Evolutionary conservation across 208 protist species (phyloP).

Genomic region (Jaenimonas drosophilae): DNA sequence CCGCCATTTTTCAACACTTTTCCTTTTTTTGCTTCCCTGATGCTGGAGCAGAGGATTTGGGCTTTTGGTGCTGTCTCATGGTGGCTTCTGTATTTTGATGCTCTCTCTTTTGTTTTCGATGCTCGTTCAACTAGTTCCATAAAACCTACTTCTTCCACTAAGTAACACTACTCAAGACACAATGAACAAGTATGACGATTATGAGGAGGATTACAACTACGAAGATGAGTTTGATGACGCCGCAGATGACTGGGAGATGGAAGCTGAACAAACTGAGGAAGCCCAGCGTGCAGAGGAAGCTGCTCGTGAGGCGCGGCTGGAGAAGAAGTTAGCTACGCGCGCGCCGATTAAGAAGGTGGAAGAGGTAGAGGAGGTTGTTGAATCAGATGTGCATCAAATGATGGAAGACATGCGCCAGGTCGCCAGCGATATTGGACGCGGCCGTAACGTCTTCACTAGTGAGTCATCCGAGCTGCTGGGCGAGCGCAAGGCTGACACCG

Average conservation of each 20-base stretch:
- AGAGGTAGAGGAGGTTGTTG: conserved; percentile 20
- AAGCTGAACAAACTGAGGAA: conserved; percentile 54
- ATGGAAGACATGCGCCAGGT: conserved; percentile 45
- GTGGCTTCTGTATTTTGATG: no score
- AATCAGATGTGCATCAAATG: conserved; percentile 34
- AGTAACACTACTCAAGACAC: conserved; percentile 24
- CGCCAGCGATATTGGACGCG: conserved; percentile 24
- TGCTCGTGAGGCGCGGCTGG: conserved; percentile 23
- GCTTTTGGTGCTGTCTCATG: no score
- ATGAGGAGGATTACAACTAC: conserved; percentile 25
- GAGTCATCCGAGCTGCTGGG: background rate
- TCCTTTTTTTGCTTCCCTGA: no score
- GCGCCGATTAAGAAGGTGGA: conserved; percentile 30
- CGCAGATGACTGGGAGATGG: conserved; percentile 79
- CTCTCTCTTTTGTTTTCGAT: no score
- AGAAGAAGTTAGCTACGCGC: conserved; percentile 59
- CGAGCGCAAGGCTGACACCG: background rate
- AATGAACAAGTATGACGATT: conserved; percentile 21
- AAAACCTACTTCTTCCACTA: background rate
- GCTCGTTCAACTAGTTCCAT: background rate
- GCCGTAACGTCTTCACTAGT: background rate
- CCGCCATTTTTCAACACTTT: no score
- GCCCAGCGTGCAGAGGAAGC: conserved; percentile 35
- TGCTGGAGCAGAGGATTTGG: no score
- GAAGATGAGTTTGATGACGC: conserved; percentile 64